A percentile compares a stretch with the other conserved stretches of the same genome.
Conservation (phyloP, 1,139 yeast species). For the Suhomyces terraborum region DNA sequence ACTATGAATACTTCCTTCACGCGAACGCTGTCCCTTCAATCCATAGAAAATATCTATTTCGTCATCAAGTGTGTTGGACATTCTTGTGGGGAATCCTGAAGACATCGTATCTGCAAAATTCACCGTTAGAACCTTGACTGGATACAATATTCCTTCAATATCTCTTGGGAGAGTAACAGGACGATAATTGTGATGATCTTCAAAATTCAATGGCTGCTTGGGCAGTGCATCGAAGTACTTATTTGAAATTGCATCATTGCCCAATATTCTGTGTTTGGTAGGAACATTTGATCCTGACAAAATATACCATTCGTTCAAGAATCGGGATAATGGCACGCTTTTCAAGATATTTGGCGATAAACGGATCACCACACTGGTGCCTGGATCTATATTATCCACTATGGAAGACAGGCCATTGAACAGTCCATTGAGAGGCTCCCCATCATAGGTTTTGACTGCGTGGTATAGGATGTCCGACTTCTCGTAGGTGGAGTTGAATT, state of each 20-base stretch:
- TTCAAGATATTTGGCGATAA: constrained; percentile 29
- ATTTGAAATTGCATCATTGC: constrained; percentile 23
- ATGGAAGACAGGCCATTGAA: constrained; percentile 5
- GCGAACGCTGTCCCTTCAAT: constrained; percentile 4
- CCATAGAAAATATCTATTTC: constrained; percentile 9
- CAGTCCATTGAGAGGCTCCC: constrained; percentile 1
- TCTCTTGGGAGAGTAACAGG: constrained; percentile 33
- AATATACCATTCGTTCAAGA: constrained; percentile 40
- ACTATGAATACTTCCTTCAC: constrained; percentile 11
- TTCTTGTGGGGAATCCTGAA: neutral
- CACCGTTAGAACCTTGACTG: constrained; percentile 25
- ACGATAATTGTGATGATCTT: constrained; percentile 2
- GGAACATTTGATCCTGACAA: constrained; percentile 30
- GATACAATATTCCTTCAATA: constrained; percentile 34
- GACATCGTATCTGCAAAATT: constrained; percentile 6
- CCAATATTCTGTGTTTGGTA: constrained; percentile 21
- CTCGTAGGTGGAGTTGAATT: constrained; percentile 19
- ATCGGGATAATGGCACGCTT: constrained; percentile 25
- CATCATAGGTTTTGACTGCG: constrained; percentile 16
- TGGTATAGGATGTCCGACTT: constrained; percentile 23
- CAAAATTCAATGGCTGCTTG: constrained; percentile 7
- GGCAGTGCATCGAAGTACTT: constrained; percentile 17
- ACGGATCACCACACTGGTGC: constrained; percentile 26
- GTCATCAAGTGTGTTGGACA: constrained; percentile 1
- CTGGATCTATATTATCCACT: constrained; percentile 11